phyloP scores from a whole-genome alignment of 352 stramenopile species.

The Phytophthora quininea region DNA sequence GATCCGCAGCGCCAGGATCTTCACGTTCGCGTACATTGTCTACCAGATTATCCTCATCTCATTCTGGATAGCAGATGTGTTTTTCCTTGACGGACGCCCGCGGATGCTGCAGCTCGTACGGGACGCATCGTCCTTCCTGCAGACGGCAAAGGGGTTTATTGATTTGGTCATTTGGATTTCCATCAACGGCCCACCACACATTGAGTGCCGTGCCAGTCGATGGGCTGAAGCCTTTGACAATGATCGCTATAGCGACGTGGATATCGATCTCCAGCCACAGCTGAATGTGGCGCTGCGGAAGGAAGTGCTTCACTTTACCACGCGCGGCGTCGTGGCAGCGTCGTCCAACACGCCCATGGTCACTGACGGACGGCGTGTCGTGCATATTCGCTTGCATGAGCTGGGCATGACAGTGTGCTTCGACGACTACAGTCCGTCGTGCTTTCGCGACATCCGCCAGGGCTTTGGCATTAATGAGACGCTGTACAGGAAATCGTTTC shows the following conservation, averaged over 20 bases:
- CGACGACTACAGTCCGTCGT: slow-evolving; percentile 71
- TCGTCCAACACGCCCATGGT: slow-evolving; percentile 70
- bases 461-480: slow-evolving; percentile 81
- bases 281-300: slow-evolving; percentile 87
- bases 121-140: slow-evolving; percentile 69
- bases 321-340: slow-evolving; percentile 79
- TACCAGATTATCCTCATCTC: slow-evolving; percentile 87
- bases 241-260: slow-evolving; percentile 71
- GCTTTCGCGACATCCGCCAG: slow-evolving; percentile 81
- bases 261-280: slow-evolving; percentile 84
- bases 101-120: slow-evolving; percentile 46
- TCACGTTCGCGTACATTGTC: slow-evolving; percentile 79
- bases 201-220: slow-evolving; percentile 34
- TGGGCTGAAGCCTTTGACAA: slow-evolving; percentile 47
- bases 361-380: slow-evolving; percentile 52
- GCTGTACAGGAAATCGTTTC: slow-evolving; percentile 79
- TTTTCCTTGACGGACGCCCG: slow-evolving; percentile 45
- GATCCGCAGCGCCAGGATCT: slow-evolving; percentile 81
- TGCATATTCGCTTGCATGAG: slow-evolving; percentile 79
- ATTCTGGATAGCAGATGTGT: slow-evolving; percentile 72
- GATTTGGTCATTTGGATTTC: slow-evolving; percentile 86
- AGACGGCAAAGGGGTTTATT: slow-evolving; percentile 79
- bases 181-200: slow-evolving; percentile 60
- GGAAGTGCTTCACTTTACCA: slow-evolving; percentile 91
- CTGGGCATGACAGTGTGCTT: slow-evolving; percentile 85